Percentiles rank a stretch among this genome's conserved stretches.
phyloP scores from a whole-genome alignment of 2,329 filamentous ascomycete genomes.

The Colletotrichum chlorophyti region DNA sequence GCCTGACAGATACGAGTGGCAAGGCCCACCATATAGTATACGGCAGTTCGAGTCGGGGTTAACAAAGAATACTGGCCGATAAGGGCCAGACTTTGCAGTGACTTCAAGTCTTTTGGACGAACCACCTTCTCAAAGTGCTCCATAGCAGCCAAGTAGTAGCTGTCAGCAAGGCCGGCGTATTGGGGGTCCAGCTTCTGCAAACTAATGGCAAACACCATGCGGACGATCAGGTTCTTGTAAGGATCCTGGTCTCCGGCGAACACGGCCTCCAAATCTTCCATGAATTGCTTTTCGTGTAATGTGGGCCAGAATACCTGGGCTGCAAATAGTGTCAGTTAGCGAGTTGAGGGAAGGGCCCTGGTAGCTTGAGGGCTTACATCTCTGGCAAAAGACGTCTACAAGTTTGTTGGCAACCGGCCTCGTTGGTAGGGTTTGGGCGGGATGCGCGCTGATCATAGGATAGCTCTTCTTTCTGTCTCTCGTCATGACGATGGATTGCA shows the following conservation, averaged over 20 bases:
- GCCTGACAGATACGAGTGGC: constrained; percentile 90
- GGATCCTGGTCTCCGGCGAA: constrained; percentile 78
- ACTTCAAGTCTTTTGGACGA: constrained; percentile 86
- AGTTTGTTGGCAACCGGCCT: constrained; percentile 78
- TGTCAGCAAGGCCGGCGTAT: constrained; percentile 93
- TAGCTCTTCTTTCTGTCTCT: constrained; percentile 81
- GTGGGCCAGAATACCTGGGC: constrained; percentile 89
- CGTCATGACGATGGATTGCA: constrained; percentile 66
- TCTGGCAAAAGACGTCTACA: constrained; percentile 84
- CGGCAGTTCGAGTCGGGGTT: constrained; percentile 88
- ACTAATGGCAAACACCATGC: constrained; percentile 93
- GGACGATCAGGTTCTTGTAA: constrained; percentile 86
- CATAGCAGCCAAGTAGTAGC: constrained; percentile 92
- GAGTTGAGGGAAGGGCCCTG: not conserved
- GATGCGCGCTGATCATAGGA: constrained; percentile 85
- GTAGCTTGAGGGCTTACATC: constrained; percentile 69
- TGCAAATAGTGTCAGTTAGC: constrained; percentile 42
- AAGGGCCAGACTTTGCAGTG: constrained; percentile 86
- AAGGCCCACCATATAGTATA: constrained; percentile 91
- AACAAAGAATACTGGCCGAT: constrained; percentile 91
- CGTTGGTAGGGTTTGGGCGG: constrained; percentile 78
- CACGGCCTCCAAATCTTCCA: constrained; percentile 78
- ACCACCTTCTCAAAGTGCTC: constrained; percentile 83
- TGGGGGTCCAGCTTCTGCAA: constrained; percentile 89
- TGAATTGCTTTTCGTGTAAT: constrained; percentile 83